Conservation (phyloP, 2,329 filamentous ascomycete species). For the Pyrenophora teres region DNA sequence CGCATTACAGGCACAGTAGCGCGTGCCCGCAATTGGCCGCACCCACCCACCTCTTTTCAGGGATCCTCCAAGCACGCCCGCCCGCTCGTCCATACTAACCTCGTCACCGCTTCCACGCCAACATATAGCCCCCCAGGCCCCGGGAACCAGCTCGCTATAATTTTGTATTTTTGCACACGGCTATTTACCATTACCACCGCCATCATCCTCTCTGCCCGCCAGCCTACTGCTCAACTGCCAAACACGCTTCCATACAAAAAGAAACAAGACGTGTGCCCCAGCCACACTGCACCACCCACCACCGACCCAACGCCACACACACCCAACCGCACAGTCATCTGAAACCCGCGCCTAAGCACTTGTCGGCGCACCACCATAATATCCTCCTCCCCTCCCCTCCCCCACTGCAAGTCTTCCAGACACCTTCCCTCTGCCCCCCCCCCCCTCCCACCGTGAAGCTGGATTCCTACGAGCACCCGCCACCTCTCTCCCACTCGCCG, state of each 20-base stretch:
- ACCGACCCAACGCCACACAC: not conserved
- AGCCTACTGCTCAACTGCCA: not conserved
- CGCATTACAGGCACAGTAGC: slow-evolving; percentile 31
- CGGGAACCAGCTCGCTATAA: slow-evolving; percentile 12
- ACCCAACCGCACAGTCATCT: slow-evolving; percentile 12
- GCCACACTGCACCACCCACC: not conserved
- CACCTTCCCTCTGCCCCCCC: no score
- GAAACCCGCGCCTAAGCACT: slow-evolving; percentile 8
- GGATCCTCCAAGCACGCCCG: slow-evolving; percentile 25
- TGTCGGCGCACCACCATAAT: no score
- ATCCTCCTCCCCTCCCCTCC: not conserved
- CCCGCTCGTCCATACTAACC: slow-evolving; percentile 19
- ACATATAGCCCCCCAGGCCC: slow-evolving; percentile 32
- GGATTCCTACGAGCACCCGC: slow-evolving; percentile 59
- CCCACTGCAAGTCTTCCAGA: slow-evolving; percentile 7
- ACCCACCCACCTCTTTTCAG: slow-evolving; percentile 22
- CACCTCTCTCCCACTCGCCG: slow-evolving; percentile 59
- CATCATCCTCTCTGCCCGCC: not conserved
- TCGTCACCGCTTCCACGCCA: slow-evolving; percentile 34
- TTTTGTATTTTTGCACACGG: slow-evolving; percentile 2
- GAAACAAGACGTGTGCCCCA: not conserved
- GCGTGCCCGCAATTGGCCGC: slow-evolving; percentile 28
- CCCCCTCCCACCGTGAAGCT: slow-evolving; percentile 53
- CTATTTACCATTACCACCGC: not conserved
- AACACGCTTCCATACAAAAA: not conserved